phyloP scores from a whole-genome alignment of 2,329 filamentous ascomycete genomes.

The Parastagonospora nodorum region DNA sequence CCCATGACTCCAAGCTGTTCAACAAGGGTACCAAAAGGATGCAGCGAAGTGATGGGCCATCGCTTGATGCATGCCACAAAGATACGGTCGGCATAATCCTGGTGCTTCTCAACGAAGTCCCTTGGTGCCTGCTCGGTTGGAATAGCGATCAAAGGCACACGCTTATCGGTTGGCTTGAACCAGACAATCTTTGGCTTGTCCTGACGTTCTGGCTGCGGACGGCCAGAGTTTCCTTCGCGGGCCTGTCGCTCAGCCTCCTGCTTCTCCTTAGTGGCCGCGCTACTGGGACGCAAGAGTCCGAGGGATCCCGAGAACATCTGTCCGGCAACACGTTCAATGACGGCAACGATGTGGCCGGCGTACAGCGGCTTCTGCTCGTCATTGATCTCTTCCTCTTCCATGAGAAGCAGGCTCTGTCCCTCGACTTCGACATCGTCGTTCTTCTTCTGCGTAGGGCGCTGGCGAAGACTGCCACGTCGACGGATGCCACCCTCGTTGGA shows the following conservation, averaged over 20 bases:
- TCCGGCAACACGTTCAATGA: slow-evolving; percentile 93
- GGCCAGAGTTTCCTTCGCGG: slow-evolving; percentile 77
- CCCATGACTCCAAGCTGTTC: slow-evolving; percentile 98
- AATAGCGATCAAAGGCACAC: slow-evolving; percentile 95
- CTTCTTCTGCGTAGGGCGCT: slow-evolving; percentile 98
- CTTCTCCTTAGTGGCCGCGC: slow-evolving; percentile 98
- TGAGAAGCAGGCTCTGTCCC: slow-evolving; percentile 92
- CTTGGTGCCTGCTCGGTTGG: slow-evolving; percentile 96
- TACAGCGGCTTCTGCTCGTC: slow-evolving; percentile 98
- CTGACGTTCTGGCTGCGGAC: slow-evolving; percentile 79
- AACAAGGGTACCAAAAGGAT: slow-evolving; percentile 96
- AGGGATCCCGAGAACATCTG: slow-evolving; percentile 99
- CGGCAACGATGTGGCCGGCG: slow-evolving; percentile 94
- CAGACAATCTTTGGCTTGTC: slow-evolving; percentile 99
- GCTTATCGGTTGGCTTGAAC: slow-evolving; percentile 99
- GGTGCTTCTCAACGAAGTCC: slow-evolving; percentile 98
- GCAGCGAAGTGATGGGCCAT: slow-evolving; percentile 99
- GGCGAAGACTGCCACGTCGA: slow-evolving; percentile 90
- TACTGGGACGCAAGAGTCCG: slow-evolving; percentile 90
- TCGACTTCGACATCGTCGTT: slow-evolving; percentile 99
- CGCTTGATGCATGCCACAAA: slow-evolving; percentile 99
- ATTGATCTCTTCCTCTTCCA: slow-evolving; percentile 98
- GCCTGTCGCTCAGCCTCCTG: slow-evolving; percentile 95
- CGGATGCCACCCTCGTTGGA: slow-evolving; percentile 82
- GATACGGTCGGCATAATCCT: slow-evolving; percentile 95